Percentiles rank a stretch among this genome's conserved stretches.
These are phyloP conservation scores for Starmerella potacharoeniae DNA, from an alignment of 805 yeast genomes.

Conservation along the genomic window DNA sequence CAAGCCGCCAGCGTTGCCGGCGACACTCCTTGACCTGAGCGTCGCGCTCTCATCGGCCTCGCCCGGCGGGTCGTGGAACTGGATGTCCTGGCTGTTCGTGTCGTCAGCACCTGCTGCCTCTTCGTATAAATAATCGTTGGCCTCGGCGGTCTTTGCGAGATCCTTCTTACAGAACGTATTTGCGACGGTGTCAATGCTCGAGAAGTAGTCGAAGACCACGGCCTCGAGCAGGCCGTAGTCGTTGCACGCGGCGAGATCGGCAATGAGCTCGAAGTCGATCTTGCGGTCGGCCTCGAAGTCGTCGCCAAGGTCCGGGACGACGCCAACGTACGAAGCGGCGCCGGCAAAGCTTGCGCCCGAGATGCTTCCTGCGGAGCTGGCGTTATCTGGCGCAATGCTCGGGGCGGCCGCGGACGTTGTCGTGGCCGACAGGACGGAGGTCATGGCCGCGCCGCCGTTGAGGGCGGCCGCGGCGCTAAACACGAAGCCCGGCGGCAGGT, in stretches of 20 bases:
- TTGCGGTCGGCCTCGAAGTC: constrained; percentile 1
- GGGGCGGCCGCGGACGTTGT: too few species aligned
- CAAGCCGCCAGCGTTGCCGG: background rate
- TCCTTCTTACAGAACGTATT: constrained; percentile 9
- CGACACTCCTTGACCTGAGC: too few species aligned
- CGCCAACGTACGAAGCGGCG: background rate
- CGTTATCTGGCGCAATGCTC: background rate
- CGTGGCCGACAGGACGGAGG: background rate
- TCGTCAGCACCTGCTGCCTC: background rate
- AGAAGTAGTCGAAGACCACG: constrained; percentile 19
- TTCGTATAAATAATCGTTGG: background rate
- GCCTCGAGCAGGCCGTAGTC: constrained; percentile 21
- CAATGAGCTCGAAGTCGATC: constrained; percentile 19
- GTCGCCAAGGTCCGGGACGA: constrained; percentile 1
- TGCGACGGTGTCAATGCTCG: constrained; percentile 14
- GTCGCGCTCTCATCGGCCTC: too few species aligned
- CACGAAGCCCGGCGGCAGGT: constrained; percentile 17
- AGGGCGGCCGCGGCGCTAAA: constrained; percentile 12
- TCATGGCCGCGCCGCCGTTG: background rate
- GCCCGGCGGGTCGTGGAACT: too few species aligned
- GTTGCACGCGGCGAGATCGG: constrained; percentile 16
- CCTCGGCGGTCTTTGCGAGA: background rate
- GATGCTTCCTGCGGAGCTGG: background rate
- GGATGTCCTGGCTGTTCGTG: too few species aligned
- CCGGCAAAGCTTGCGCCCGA: constrained; percentile 5